A percentile compares a stretch with the other conserved stretches of the same genome.
Conservation (phyloP, 148 eudicot genomes). For the Rheum nobile region DNA sequence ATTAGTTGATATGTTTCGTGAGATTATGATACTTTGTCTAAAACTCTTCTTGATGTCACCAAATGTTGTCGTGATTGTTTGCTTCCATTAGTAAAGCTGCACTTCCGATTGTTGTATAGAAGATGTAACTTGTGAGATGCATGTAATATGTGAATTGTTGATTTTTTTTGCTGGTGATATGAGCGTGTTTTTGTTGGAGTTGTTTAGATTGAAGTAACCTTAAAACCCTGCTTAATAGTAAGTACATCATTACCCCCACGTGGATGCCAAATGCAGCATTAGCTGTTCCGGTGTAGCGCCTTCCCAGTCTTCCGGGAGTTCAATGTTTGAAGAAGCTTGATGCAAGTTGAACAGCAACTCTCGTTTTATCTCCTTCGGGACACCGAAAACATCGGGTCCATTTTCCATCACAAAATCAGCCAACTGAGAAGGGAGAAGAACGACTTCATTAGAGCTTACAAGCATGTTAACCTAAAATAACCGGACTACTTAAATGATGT, state of each 20-base stretch:
- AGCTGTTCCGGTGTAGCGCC: constrained; percentile 85
- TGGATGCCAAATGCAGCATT: constrained; percentile 69
- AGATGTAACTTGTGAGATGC: neutral
- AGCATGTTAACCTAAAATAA: neutral
- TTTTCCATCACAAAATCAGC: constrained; percentile 58
- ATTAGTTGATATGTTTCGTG: neutral
- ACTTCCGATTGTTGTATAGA: neutral
- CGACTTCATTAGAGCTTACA: neutral
- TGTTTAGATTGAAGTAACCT: neutral
- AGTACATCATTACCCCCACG: constrained; percentile 57
- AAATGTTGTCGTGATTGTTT: neutral
- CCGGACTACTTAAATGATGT: neutral
- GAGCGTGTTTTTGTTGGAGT: neutral
- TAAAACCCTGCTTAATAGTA: neutral
- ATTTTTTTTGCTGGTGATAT: neutral
- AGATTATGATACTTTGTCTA: neutral
- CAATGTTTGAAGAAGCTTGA: constrained; percentile 53
- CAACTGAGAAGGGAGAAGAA: constrained; percentile 35
- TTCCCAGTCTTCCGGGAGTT: constrained; percentile 88
- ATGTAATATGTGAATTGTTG: neutral
- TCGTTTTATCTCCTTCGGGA: constrained; percentile 58
- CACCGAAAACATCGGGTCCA: constrained; percentile 60
- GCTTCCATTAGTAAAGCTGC: neutral
- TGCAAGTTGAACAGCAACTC: constrained; percentile 65
- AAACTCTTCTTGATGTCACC: neutral